These are phyloP conservation scores for Podosphaera leucotricha DNA, from an alignment of 2,329 filamentous ascomycete species.

Conservation along the genomic window DNA sequence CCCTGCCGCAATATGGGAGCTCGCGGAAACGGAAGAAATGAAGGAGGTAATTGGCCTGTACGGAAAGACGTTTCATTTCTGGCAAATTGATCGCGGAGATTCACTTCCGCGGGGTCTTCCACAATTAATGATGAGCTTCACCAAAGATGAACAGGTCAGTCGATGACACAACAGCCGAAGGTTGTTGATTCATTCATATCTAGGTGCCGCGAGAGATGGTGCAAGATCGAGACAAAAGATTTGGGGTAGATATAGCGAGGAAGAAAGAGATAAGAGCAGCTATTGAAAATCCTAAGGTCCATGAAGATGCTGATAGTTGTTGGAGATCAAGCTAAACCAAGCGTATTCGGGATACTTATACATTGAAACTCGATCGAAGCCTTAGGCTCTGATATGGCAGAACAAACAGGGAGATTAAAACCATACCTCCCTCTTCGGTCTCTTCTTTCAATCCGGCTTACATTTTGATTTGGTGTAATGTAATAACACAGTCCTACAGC, in stretches of 20 bases:
- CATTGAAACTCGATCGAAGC: not conserved
- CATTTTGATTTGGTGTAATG: not conserved
- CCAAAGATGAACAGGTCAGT: conserved; percentile 22
- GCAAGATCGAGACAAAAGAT: conserved; percentile 24
- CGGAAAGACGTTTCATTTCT: conserved; percentile 67
- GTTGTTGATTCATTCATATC: not conserved
- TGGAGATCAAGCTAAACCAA: conserved; percentile 18
- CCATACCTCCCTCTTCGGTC: not conserved
- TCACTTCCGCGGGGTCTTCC: conserved; percentile 34
- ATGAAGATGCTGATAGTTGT: conserved; percentile 23
- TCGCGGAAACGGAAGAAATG: conserved; percentile 61
- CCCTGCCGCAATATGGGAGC: conserved; percentile 43
- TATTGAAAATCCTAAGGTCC: conserved; percentile 25
- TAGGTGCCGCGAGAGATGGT: conserved; percentile 4
- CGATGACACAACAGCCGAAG: conserved; percentile 4
- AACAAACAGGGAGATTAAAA: not conserved
- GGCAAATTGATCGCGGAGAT: conserved; percentile 62
- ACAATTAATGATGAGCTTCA: conserved; percentile 40
- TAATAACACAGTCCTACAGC: not conserved
- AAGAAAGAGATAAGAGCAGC: conserved; percentile 28
- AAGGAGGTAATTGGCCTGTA: conserved; percentile 50
- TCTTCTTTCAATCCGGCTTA: not conserved
- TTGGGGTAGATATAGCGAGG: conserved; percentile 24
- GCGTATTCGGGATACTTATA: not conserved
- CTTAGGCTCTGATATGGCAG: not conserved